phyloP scores from a whole-genome alignment of 495 filamentous ascomycete species.

The Cryomyces minteri region DNA sequence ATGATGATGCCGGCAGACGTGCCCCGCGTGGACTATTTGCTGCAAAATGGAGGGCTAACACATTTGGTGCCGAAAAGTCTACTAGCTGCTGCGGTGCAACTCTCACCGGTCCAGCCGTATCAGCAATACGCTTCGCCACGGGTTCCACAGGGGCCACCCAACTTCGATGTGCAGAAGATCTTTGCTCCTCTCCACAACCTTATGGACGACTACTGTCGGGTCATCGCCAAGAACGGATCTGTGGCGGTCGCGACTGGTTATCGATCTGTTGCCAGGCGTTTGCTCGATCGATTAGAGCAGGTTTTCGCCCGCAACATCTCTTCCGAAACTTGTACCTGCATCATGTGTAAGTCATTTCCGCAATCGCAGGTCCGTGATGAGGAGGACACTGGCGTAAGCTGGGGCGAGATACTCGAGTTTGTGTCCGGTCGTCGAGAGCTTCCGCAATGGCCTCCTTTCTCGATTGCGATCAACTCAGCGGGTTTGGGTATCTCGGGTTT shows the following conservation, averaged over 20 bases:
- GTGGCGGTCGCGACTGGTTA: slow-evolving; percentile 94
- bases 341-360: slow-evolving; percentile 44
- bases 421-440: slow-evolving; percentile 75
- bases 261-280: slow-evolving; percentile 72
- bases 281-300: slow-evolving; percentile 83
- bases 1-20: slow-evolving; percentile 44
- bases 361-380: slow-evolving; percentile 20
- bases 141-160: slow-evolving; percentile 5
- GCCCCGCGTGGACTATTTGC: slow-evolving; percentile 74
- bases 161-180: slow-evolving; percentile 36
- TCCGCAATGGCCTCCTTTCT: slow-evolving; percentile 75
- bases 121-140: slow-evolving; percentile 26
- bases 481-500: slow-evolving; percentile 34
- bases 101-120: slow-evolving; percentile 15
- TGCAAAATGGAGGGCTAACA: slow-evolving; percentile 67
- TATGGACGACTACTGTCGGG: slow-evolving; percentile 67
- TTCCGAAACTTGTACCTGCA: slow-evolving; percentile 56
- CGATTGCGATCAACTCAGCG: slow-evolving; percentile 32
- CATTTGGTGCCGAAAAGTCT: slow-evolving; percentile 46
- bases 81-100: slow-evolving; percentile 27
- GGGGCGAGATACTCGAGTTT: slow-evolving; percentile 89
- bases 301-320: slow-evolving; percentile 88
- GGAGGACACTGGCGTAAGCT: slow-evolving; percentile 51
- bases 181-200: slow-evolving; percentile 67
- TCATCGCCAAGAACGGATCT: slow-evolving; percentile 68